Conservation (phyloP, 495 filamentous ascomycete genomes). For the Hypomontagnella submonticulosa region DNA sequence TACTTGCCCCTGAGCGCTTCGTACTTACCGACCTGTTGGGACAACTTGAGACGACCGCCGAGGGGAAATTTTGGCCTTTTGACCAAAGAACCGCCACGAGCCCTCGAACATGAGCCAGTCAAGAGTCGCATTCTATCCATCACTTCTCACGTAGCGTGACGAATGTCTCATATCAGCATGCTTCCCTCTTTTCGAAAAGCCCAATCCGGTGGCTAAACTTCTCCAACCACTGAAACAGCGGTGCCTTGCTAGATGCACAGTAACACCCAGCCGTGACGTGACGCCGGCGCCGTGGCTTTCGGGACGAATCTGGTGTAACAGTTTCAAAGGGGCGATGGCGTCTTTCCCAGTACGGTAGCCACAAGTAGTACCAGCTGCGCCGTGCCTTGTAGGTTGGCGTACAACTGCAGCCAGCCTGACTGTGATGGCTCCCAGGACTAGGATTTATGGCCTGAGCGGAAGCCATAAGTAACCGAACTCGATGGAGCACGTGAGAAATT, state of each 20-base stretch:
- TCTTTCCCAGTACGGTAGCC: constrained; percentile 10
- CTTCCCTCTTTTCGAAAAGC: constrained; percentile 10
- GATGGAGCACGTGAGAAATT: constrained; percentile 6
- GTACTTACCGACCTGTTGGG: constrained; percentile 17
- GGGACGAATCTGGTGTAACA: constrained; percentile 41
- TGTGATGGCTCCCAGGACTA: constrained; percentile 4
- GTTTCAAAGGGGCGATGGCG: constrained; percentile 34
- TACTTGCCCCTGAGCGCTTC: not conserved
- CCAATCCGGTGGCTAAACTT: constrained; percentile 5
- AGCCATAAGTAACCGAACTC: not conserved
- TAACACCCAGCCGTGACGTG: constrained; percentile 8
- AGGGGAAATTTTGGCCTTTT: constrained; percentile 4
- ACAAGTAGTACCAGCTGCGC: constrained; percentile 15
- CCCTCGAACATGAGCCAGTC: constrained; percentile 13
- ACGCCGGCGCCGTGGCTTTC: constrained; percentile 32
- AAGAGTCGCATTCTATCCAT: constrained; percentile 9
- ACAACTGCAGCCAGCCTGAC: constrained; percentile 30
- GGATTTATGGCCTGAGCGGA: not conserved
- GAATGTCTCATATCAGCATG: constrained; percentile 28
- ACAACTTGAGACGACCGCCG: constrained; percentile 3
- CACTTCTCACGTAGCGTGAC: constrained; percentile 19
- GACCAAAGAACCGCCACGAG: not conserved
- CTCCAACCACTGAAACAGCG: constrained; percentile 31
- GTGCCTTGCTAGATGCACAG: constrained; percentile 8
- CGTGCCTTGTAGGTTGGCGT: constrained; percentile 7